Conservation (phyloP, 805 yeast species). For the Cyberlindnera euphorbiiphila region DNA sequence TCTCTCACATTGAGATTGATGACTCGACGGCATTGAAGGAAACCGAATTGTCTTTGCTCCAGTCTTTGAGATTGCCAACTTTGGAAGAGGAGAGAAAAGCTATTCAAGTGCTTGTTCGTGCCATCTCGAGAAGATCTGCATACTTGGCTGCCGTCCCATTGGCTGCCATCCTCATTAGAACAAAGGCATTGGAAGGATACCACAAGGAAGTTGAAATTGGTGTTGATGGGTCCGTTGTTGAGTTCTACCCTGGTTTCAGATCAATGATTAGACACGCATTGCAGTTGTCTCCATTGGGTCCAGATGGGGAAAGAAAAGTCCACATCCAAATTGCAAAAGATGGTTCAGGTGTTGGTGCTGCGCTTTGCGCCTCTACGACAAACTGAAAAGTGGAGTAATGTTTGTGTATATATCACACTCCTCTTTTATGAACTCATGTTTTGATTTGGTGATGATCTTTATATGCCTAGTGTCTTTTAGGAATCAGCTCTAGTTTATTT, state of each 20-base stretch:
- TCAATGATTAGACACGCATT: constrained; percentile 77
- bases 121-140: constrained; percentile 87
- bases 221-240: constrained; percentile 92
- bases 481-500: no score
- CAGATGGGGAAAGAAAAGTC: constrained; percentile 70
- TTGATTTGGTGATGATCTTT: no score
- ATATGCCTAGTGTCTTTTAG: no score
- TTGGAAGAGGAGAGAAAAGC: constrained; percentile 66
- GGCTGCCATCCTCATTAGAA: constrained; percentile 71
- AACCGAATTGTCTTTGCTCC: constrained; percentile 64
- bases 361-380: constrained; percentile 58
- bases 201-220: constrained; percentile 87
- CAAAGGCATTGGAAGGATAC: constrained; percentile 55
- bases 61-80: constrained; percentile 66
- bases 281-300: constrained; percentile 62
- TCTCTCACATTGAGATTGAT: constrained; percentile 84
- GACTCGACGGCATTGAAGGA: constrained; percentile 67
- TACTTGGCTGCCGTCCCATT: constrained; percentile 83
- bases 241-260: constrained; percentile 88
- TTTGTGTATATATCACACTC: no score
- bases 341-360: constrained; percentile 98
- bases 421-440: no score
- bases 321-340: constrained; percentile 84
- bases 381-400: neutral
- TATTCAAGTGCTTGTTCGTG: constrained; percentile 69